Evolutionary conservation across 1,284 basidiomycete species (phyloP).

Genomic region (Trichosporon sp.): DNA sequence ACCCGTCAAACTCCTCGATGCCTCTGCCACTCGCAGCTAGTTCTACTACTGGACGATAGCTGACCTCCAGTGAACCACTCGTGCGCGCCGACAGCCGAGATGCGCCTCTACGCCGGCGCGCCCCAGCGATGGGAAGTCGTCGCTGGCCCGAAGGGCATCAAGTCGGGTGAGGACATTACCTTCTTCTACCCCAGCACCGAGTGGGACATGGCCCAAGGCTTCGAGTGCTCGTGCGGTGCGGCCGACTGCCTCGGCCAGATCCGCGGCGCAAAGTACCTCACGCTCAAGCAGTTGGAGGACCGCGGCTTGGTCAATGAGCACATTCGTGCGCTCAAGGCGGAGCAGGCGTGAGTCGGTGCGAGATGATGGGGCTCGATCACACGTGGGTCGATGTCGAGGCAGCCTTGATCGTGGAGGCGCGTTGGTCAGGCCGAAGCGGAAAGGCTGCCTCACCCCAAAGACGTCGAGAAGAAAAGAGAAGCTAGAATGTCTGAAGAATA

Average conservation of each 20-base stretch:
- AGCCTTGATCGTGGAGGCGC: too few species aligned
- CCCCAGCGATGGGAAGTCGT: conserved; percentile 50
- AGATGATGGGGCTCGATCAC: too few species aligned
- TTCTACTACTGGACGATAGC: too few species aligned
- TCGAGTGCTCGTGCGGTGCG: conserved; percentile 56
- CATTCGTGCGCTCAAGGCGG: conserved; percentile 39
- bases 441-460: too few species aligned
- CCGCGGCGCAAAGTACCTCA: conserved; percentile 47
- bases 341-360: conserved; percentile 19
- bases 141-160: conserved; percentile 40
- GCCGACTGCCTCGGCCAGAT: conserved; percentile 49
- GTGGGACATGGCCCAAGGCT: conserved; percentile 65
- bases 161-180: conserved; percentile 51
- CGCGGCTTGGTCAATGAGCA: conserved; percentile 44
- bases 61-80: conserved; percentile 58
- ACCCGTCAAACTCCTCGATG: background rate
- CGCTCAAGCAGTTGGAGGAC: conserved; percentile 37
- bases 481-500: too few species aligned
- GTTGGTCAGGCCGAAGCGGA: too few species aligned
- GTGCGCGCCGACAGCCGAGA: conserved; percentile 58
- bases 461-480: too few species aligned
- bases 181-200: conserved; percentile 67
- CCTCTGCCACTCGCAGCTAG: background rate
- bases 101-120: conserved; percentile 53
- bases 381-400: too few species aligned